These are phyloP conservation scores for Claviceps sp. DNA, from an alignment of 2,329 filamentous ascomycete genomes.

Conservation along the genomic window DNA sequence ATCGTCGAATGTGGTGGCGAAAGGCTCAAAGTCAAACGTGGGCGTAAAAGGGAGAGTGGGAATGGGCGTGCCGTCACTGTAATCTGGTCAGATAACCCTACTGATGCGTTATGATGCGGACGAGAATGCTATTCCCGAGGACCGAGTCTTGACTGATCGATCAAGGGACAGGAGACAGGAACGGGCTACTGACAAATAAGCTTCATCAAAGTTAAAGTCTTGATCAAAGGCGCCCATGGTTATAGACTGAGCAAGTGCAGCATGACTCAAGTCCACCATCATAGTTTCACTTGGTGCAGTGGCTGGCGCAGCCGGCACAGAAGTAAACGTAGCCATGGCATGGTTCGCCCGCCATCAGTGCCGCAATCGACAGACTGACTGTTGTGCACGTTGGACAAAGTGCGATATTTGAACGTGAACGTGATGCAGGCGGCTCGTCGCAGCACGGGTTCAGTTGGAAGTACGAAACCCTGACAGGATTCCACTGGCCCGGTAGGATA, in stretches of 20 bases:
- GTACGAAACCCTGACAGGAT: background rate
- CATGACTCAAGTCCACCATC: slow-evolving; percentile 25
- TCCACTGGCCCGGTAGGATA: background rate
- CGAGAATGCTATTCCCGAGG: too few species aligned
- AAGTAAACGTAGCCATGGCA: slow-evolving; percentile 47
- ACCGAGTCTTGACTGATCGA: background rate
- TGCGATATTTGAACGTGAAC: background rate
- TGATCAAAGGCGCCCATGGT: slow-evolving; percentile 38
- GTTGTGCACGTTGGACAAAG: background rate
- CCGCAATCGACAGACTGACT: slow-evolving; percentile 5
- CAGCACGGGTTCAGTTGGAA: background rate
- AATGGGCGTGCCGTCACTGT: slow-evolving; percentile 21
- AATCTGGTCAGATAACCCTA: background rate
- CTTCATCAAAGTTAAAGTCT: slow-evolving; percentile 41
- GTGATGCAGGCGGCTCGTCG: background rate
- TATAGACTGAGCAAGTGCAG: slow-evolving; percentile 21
- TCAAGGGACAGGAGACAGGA: background rate
- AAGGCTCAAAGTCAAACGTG: slow-evolving; percentile 46
- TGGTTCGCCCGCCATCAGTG: slow-evolving; percentile 22
- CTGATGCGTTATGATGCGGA: too few species aligned
- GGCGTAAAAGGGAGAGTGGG: slow-evolving; percentile 39
- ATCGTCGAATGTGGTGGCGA: slow-evolving; percentile 51
- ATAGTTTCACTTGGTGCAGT: slow-evolving; percentile 32
- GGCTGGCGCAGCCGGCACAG: slow-evolving; percentile 37
- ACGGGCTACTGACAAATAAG: slow-evolving; percentile 35